Evolutionary conservation across 2,329 filamentous ascomycete species (phyloP).

Genomic region (Paraphaeosphaeria minitans): DNA sequence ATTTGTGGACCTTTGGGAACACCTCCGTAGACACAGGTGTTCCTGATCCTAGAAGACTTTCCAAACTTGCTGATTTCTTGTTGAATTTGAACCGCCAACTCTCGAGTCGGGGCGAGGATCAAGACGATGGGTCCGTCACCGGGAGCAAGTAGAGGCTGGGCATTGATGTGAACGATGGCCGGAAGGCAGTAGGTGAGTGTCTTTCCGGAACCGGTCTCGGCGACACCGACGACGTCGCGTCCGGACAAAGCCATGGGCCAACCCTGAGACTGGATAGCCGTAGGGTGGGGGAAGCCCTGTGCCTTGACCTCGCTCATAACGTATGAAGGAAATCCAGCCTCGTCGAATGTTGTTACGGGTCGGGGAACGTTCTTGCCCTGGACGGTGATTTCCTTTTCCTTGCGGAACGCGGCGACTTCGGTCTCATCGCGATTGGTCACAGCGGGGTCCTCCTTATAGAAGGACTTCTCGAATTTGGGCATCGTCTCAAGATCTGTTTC

Average conservation of each 20-base stretch:
- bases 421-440: slow-evolving; percentile 74
- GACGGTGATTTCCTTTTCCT: slow-evolving; percentile 81
- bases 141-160: slow-evolving; percentile 91
- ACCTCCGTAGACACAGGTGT: slow-evolving; percentile 98
- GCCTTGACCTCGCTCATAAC: slow-evolving; percentile 99
- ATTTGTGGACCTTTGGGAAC: slow-evolving; percentile 98
- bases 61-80: slow-evolving; percentile 98
- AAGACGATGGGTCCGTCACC: slow-evolving; percentile 97
- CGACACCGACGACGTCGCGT: slow-evolving; percentile 98
- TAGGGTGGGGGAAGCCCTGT: slow-evolving; percentile 91
- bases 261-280: slow-evolving; percentile 95
- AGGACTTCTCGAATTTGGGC: slow-evolving; percentile 98
- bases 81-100: slow-evolving; percentile 98
- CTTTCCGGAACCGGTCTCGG: slow-evolving; percentile 99
- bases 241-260: slow-evolving; percentile 99
- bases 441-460: slow-evolving; percentile 93
- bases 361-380: slow-evolving; percentile 82
- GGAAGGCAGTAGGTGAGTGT: slow-evolving; percentile 97
- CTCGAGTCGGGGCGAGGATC: slow-evolving; percentile 93
- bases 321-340: slow-evolving; percentile 95
- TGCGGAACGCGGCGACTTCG: slow-evolving; percentile 88
- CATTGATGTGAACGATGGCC: slow-evolving; percentile 99
- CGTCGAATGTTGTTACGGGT: slow-evolving; percentile 95
- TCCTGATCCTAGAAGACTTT: slow-evolving; percentile 95
- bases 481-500: slow-evolving; percentile 72